Evolutionary conservation across 805 yeast species (phyloP).

Genomic region (Wickerhamiella kurtzmanii): DNA sequence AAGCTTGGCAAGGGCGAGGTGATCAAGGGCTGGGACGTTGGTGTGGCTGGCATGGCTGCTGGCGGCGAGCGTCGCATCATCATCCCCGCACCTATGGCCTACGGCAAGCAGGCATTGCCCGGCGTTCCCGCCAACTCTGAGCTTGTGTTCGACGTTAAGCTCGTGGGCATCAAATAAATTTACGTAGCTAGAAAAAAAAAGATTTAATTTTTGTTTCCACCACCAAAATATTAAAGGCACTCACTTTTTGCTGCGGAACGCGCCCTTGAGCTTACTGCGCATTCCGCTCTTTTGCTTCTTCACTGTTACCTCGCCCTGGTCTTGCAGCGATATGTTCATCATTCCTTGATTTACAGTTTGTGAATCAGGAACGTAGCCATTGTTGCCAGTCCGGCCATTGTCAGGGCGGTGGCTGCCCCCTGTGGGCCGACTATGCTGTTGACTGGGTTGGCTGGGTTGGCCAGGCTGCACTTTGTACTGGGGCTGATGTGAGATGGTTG

Average conservation of each 20-base stretch:
- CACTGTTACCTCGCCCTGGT: neutral
- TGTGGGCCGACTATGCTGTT: no score
- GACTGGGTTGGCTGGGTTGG: neutral
- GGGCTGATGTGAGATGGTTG: neutral
- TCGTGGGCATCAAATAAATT: constrained; percentile 68
- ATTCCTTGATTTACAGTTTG: constrained; percentile 3
- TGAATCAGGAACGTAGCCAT: constrained; percentile 1
- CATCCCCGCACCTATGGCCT: constrained; percentile 92
- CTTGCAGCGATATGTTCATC: neutral
- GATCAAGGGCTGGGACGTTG: constrained; percentile 96
- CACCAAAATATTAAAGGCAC: neutral
- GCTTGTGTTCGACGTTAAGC: constrained; percentile 89
- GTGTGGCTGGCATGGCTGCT: constrained; percentile 96
- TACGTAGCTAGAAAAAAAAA: neutral
- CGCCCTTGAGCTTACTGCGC: constrained; percentile 12
- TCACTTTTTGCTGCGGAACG: constrained; percentile 8
- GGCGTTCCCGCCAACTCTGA: constrained; percentile 97
- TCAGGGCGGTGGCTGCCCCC: no score
- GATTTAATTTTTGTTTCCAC: neutral
- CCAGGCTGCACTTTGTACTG: neutral
- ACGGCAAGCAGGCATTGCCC: constrained; percentile 87
- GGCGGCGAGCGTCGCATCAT: constrained; percentile 98
- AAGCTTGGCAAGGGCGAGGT: constrained; percentile 95
- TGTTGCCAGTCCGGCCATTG: neutral
- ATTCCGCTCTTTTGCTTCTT: constrained; percentile 11